Evolutionary conservation across 331 rosid species (phyloP).

Genomic region (Malus hybrid): DNA sequence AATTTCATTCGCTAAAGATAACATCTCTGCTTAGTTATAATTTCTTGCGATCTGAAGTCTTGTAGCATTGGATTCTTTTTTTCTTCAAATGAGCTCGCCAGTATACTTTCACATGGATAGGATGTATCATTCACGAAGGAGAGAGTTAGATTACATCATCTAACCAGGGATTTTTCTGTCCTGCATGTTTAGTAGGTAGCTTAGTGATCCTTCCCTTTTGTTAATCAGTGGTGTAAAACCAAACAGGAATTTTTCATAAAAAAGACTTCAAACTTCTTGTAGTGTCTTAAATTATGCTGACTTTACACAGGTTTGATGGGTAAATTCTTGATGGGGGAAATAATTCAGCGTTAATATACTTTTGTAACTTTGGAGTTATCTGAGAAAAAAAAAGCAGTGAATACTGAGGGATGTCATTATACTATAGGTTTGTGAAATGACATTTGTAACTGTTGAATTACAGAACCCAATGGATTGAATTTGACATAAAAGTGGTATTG

Average conservation of each 20-base stretch:
- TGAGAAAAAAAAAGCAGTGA: background rate
- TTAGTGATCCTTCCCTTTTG: background rate
- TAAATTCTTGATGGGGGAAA: background rate
- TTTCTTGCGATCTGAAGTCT: background rate
- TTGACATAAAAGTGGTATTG: background rate
- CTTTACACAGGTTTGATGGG: background rate
- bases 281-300: background rate
- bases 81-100: background rate
- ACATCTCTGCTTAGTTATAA: slow-evolving; percentile 5
- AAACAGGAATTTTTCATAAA: background rate
- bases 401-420: background rate
- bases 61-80: background rate
- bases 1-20: background rate
- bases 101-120: background rate
- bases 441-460: background rate
- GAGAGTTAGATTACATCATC: background rate
- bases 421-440: background rate
- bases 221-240: background rate
- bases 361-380: background rate
- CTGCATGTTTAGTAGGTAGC: background rate
- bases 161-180: background rate
- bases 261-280: too few relatives aligned
- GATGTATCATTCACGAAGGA: background rate
- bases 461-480: background rate
- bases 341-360: background rate